Base-by-base conservation (phyloP, 2,329 filamentous ascomycete species). In the Shiraia sp. region DNA sequence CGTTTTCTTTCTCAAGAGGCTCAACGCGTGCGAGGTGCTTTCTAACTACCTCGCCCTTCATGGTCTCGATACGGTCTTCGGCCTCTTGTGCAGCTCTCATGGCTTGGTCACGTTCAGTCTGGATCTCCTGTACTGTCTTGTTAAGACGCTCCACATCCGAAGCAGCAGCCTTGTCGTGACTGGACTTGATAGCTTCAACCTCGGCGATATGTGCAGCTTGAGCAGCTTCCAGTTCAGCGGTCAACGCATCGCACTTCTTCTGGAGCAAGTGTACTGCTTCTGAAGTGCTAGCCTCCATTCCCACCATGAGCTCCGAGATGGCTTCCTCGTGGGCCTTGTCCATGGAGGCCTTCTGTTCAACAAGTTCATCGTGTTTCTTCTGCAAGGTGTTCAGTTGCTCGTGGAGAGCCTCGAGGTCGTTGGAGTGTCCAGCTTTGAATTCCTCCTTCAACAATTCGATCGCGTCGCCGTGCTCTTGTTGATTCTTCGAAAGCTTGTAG, bases 1-100 rank as follows among this genome's bases (percentile, higher is more conserved):
- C 42, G 22, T 66, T 68, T 22, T 68, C 59, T 30, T 62, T 64
- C 31, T 69, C 61, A 3, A 69, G 34, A 0, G 65, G 65, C 30
- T 66, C 62, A 6, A 69, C 55, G 9, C 53, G 53, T 8, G 66
- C 66, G 4, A 69, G 44, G 32, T 69, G 63, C 41, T 68, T 68
- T 12, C 58, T 37, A 10, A 69, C 66, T 0, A 69, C 66, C 23
- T 68, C 59, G 22, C 47, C 58, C 33, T 69, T 69, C 57, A 69
- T 65, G 3, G 47, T 56, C 38, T 69, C 66, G 27, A 69, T 66
- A 12, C 55, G 47, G 34, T 61, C 58, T 39, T 66, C 55, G 7
- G 64, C 63, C n/a, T 64, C 59, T 14, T 58, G 38, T 0, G 51
- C 47, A 10, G 57, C 52, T 26, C 29, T 32, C 35, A 54, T 34